Evolutionary conservation across 495 filamentous ascomycete genomes (phyloP).

Genomic region (Penicillium cinerascens): DNA sequence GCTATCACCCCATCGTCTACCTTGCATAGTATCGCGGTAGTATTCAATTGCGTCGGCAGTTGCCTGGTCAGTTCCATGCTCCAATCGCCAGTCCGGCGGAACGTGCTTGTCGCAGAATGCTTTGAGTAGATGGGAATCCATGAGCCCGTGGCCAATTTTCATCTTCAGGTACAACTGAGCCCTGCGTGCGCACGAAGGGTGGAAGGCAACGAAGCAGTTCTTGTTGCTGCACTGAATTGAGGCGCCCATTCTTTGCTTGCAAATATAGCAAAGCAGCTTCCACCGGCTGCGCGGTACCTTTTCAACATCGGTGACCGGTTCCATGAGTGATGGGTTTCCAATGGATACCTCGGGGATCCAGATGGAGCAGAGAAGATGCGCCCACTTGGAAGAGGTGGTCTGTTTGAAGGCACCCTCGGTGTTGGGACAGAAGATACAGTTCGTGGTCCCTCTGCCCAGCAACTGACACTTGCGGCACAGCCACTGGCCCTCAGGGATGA

Average conservation of each 20-base stretch:
- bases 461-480: conserved; percentile 95
- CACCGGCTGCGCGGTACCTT: conserved; percentile 91
- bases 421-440: conserved; percentile 98
- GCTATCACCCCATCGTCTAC: conserved; percentile 84
- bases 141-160: conserved; percentile 86
- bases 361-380: conserved; percentile 92
- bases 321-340: conserved; percentile 96
- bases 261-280: conserved; percentile 96
- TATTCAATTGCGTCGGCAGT: conserved; percentile 69
- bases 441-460: conserved; percentile 86
- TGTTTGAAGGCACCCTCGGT: conserved; percentile 98
- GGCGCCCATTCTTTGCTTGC: conserved; percentile 93
- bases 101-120: conserved; percentile 97
- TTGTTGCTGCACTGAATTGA: conserved; percentile 99
- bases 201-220: conserved; percentile 95
- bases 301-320: conserved; percentile 95
- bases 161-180: conserved; percentile 91
- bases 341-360: conserved; percentile 98
- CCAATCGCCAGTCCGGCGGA: conserved; percentile 80
- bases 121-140: conserved; percentile 86
- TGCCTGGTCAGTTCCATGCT: conserved; percentile 71
- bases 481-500: conserved; percentile 99
- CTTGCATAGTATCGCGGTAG: conserved; percentile 82
- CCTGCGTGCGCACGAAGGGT: conserved; percentile 91
- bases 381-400: conserved; percentile 91